phyloP scores from a whole-genome alignment of 352 stramenopile genomes.

The Phytophthora brassicae region DNA sequence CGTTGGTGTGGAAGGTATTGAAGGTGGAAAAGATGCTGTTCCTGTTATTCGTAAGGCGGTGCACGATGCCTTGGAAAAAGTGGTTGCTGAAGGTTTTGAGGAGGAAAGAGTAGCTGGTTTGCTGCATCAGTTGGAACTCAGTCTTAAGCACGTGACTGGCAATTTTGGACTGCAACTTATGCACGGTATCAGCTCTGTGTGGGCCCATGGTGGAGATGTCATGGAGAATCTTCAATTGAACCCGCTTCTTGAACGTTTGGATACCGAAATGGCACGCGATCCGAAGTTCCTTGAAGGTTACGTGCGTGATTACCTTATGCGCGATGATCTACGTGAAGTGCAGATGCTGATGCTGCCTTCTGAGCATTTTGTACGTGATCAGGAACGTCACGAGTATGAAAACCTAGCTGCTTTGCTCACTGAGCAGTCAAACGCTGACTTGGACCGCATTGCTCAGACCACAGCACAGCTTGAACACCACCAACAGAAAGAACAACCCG shows the following conservation, averaged over 20 bases:
- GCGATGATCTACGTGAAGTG: constrained; percentile 51
- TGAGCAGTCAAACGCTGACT: constrained; percentile 49
- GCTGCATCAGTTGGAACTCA: constrained; percentile 82
- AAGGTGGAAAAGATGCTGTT: constrained; percentile 45
- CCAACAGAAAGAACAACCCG: constrained; percentile 62
- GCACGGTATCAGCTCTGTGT: constrained; percentile 70
- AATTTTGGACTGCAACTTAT: constrained; percentile 84
- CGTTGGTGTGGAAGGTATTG: constrained; percentile 76
- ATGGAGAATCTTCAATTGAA: constrained; percentile 73
- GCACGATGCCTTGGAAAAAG: constrained; percentile 46
- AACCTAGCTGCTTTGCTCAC: constrained; percentile 46
- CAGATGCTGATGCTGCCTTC: constrained; percentile 78
- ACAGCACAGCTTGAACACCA: constrained; percentile 57
- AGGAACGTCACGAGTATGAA: constrained; percentile 52
- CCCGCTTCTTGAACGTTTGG: constrained; percentile 54
- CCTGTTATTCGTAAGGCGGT: constrained; percentile 65
- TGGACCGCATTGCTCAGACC: constrained; percentile 54
- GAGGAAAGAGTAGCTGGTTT: constrained; percentile 67
- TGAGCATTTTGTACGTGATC: constrained; percentile 57
- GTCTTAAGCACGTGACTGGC: constrained; percentile 80
- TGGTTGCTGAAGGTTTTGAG: constrained; percentile 74
- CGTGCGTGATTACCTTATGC: constrained; percentile 55
- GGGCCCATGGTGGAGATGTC: constrained; percentile 68
- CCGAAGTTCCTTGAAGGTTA: constrained; percentile 70
- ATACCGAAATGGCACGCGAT: constrained; percentile 61